A percentile compares a stretch with the other conserved stretches of the same genome.
Evolutionary conservation across 1,139 yeast genomes (phyloP).

Genomic region (Blastobotrys arbuscula): DNA sequence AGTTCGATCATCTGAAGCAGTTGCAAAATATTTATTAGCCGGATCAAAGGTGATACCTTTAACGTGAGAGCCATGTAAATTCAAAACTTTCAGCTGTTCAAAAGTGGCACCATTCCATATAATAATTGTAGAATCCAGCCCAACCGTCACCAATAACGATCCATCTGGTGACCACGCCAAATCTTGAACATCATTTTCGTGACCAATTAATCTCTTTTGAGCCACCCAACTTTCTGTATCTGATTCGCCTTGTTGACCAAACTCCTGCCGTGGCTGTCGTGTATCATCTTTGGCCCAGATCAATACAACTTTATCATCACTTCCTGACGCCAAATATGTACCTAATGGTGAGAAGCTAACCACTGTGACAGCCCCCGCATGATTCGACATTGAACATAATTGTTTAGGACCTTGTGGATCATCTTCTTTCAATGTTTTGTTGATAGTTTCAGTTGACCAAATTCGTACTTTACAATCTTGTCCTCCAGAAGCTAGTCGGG

Average conservation of each 20-base stretch:
- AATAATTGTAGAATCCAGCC: slow-evolving; percentile 83
- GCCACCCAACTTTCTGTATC: slow-evolving; percentile 94
- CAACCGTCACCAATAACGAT: slow-evolving; percentile 82
- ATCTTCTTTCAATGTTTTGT: slow-evolving; percentile 32
- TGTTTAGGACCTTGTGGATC: slow-evolving; percentile 23
- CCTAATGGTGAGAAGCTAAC: slow-evolving; percentile 74
- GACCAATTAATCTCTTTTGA: slow-evolving; percentile 84
- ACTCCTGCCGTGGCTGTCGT: slow-evolving; percentile 37
- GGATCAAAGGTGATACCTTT: slow-evolving; percentile 97
- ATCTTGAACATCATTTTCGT: slow-evolving; percentile 95
- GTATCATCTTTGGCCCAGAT: slow-evolving; percentile 91
- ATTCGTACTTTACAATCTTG: slow-evolving; percentile 81
- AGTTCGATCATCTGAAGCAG: slow-evolving; percentile 93
- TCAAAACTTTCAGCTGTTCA: slow-evolving; percentile 81
- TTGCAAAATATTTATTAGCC: slow-evolving; percentile 94
- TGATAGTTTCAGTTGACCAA: slow-evolving; percentile 70
- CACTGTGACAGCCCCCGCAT: slow-evolving; percentile 82
- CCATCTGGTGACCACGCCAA: slow-evolving; percentile 98
- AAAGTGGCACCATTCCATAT: slow-evolving; percentile 93
- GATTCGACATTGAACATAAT: slow-evolving; percentile 36
- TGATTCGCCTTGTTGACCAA: slow-evolving; percentile 48
- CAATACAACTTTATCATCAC: slow-evolving; percentile 85
- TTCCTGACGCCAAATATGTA: slow-evolving; percentile 86
- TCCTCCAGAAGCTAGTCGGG: slow-evolving; percentile 89
- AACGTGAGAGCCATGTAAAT: slow-evolving; percentile 91